A percentile compares a stretch with the other conserved stretches of the same genome.
These are phyloP conservation scores for Asterella californica DNA, from an alignment of 225 moss, liverwort and hornwort species.

Conservation along the genomic window DNA sequence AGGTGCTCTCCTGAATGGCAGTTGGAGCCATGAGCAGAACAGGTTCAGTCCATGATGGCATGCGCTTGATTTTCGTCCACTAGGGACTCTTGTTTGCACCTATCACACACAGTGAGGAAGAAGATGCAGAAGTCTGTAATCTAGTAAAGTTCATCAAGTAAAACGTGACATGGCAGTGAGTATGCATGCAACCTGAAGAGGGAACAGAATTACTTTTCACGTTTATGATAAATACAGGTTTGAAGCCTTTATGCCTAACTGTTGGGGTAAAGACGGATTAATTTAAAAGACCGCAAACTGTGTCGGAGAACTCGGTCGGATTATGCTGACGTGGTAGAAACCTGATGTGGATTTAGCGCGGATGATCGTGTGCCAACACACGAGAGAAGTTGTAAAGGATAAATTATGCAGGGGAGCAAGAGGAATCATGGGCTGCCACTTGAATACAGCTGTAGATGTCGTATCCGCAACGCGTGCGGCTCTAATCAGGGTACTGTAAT, in stretches of 20 bases:
- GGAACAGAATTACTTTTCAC: too few relatives aligned
- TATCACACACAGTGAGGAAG: too few relatives aligned
- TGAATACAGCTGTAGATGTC: constrained; percentile 4
- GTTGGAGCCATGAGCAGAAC: too few relatives aligned
- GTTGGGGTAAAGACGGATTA: neutral
- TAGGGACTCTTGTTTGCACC: neutral
- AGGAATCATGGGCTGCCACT: neutral
- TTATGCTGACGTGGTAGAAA: neutral
- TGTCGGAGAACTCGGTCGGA: neutral
- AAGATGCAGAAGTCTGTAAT: neutral
- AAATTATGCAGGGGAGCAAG: neutral
- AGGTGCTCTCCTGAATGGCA: too few relatives aligned
- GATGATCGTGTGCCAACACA: neutral
- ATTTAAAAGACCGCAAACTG: neutral
- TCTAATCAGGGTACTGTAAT: neutral
- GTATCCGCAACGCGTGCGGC: constrained; percentile 5
- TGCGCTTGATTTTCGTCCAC: neutral
- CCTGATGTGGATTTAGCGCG: neutral
- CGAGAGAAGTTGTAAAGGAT: neutral
- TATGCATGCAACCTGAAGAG: too few relatives aligned
- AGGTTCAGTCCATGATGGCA: too few relatives aligned
- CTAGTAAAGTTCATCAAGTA: neutral
- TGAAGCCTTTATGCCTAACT: too few relatives aligned
- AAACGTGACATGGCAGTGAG: too few relatives aligned
- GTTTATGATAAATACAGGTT: too few relatives aligned